Evolutionary conservation across 208 protist genomes (phyloP).

Genomic region (Angomonas deanei): DNA sequence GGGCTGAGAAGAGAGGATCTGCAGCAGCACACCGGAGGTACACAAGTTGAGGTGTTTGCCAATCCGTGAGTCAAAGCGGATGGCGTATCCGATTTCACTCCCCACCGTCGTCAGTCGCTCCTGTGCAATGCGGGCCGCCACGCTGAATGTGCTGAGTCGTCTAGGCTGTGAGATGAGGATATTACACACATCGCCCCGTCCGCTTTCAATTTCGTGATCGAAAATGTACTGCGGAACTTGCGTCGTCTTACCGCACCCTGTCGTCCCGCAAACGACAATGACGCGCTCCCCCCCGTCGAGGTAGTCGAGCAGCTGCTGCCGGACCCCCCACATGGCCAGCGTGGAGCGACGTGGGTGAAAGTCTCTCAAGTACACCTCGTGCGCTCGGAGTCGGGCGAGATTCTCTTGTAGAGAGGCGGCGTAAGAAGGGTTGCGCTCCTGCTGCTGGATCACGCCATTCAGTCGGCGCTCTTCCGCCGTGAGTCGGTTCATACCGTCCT

Average conservation of each 20-base stretch:
- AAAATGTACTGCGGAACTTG: slow-evolving; percentile 91
- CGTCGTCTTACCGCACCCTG: slow-evolving; percentile 90
- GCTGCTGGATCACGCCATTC: slow-evolving; percentile 8
- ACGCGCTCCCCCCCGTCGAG: slow-evolving; percentile 49
- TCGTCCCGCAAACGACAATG: slow-evolving; percentile 83
- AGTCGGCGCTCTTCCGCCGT: slow-evolving; percentile 15
- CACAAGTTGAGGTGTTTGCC: slow-evolving; percentile 93
- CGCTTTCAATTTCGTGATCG: slow-evolving; percentile 64
- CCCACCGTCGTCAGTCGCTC: slow-evolving; percentile 76
- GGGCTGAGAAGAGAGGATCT: slow-evolving; percentile 91
- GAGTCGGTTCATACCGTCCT: background rate
- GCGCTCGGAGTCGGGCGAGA: slow-evolving; percentile 22
- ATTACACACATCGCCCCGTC: slow-evolving; percentile 34
- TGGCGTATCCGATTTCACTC: slow-evolving; percentile 95
- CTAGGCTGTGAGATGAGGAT: slow-evolving; percentile 97
- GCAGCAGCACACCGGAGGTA: slow-evolving; percentile 97
- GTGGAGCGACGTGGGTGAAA: slow-evolving; percentile 61
- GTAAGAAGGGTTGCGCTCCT: slow-evolving; percentile 22
- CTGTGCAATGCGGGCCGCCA: slow-evolving; percentile 96
- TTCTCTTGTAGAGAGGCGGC: slow-evolving; percentile 24
- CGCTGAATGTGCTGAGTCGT: slow-evolving; percentile 96
- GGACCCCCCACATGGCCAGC: slow-evolving; percentile 50
- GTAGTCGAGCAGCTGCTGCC: slow-evolving; percentile 36
- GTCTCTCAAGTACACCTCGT: slow-evolving; percentile 39
- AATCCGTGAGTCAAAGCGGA: slow-evolving; percentile 95